Conservation (phyloP, 768 basidiomycete genomes). For the Mycena floridula region DNA sequence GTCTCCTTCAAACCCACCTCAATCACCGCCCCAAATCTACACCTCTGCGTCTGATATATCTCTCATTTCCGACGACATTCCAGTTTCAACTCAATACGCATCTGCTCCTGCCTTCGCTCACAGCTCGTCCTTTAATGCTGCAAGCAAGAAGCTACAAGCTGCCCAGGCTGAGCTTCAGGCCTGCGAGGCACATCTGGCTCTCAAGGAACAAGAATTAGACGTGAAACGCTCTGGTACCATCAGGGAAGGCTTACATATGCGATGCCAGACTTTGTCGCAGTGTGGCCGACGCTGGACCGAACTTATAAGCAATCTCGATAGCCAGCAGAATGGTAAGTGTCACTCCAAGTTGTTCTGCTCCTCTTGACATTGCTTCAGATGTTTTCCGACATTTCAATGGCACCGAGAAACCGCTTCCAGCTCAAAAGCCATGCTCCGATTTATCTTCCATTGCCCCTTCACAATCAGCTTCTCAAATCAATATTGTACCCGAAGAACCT, state of each 20-base stretch:
- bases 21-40: conserved; percentile 17
- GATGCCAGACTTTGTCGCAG: conserved; percentile 61
- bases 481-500: conserved; percentile 6
- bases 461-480: conserved; percentile 66
- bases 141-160: conserved; percentile 43
- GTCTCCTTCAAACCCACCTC: conserved; percentile 27
- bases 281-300: conserved; percentile 67
- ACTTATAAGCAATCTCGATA: conserved; percentile 20
- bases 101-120: conserved; percentile 3
- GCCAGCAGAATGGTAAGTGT: background rate
- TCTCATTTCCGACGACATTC: conserved; percentile 21
- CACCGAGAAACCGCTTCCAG: conserved; percentile 20
- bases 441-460: conserved; percentile 69
- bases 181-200: conserved; percentile 68
- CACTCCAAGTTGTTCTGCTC: background rate
- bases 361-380: conserved; percentile 5
- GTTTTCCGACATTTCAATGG: background rate
- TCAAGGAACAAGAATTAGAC: conserved; percentile 63
- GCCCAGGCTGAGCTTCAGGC: conserved; percentile 79
- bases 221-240: conserved; percentile 46
- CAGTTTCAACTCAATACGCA: conserved; percentile 3
- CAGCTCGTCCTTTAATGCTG: conserved; percentile 1
- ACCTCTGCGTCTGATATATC: conserved; percentile 41
- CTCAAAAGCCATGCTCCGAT: conserved; percentile 37
- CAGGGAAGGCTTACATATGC: conserved; percentile 52